A percentile compares a stretch with the other conserved stretches of the same genome.
Conservation (phyloP, 805 yeast species). For the Saccharomycopsis sp. region DNA sequence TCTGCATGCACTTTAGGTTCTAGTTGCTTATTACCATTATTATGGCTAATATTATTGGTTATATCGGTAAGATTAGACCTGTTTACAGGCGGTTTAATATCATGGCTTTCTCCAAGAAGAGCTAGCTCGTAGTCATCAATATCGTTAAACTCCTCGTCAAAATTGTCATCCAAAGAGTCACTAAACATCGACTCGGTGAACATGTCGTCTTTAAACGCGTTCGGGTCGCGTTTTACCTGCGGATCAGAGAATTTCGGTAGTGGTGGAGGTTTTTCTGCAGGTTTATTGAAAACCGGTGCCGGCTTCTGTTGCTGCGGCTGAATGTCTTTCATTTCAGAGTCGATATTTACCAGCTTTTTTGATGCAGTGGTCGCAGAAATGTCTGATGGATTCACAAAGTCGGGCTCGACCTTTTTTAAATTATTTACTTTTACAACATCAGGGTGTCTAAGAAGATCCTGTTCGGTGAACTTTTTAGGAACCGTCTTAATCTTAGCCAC, state of each 20-base stretch:
- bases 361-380: background rate
- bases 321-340: slow-evolving; percentile 1
- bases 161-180: slow-evolving; percentile 50
- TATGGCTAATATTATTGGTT: slow-evolving; percentile 25
- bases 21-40: slow-evolving; percentile 23
- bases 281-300: background rate
- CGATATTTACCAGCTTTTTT: background rate
- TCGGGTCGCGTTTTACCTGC: slow-evolving; percentile 12
- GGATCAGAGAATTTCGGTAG: slow-evolving; percentile 9
- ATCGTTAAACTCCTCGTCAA: slow-evolving; percentile 34
- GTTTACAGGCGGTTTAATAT: background rate
- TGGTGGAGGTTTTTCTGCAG: slow-evolving; percentile 16
- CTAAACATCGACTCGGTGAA: slow-evolving; percentile 34
- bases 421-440: slow-evolving; percentile 10
- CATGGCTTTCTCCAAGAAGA: slow-evolving; percentile 4
- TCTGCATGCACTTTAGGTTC: background rate
- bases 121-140: slow-evolving; percentile 28
- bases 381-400: slow-evolving; percentile 14
- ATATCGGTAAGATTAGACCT: background rate
- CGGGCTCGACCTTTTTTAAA: slow-evolving; percentile 6
- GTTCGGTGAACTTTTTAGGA: slow-evolving; percentile 28
- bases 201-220: slow-evolving; percentile 1
- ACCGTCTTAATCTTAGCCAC: slow-evolving; percentile 39
- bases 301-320: slow-evolving; percentile 5
- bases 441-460: slow-evolving; percentile 29